These are phyloP conservation scores for Cladochytrium replicatum DNA, from an alignment of 192 early-diverging fungal genomes.

Conservation along the genomic window DNA sequence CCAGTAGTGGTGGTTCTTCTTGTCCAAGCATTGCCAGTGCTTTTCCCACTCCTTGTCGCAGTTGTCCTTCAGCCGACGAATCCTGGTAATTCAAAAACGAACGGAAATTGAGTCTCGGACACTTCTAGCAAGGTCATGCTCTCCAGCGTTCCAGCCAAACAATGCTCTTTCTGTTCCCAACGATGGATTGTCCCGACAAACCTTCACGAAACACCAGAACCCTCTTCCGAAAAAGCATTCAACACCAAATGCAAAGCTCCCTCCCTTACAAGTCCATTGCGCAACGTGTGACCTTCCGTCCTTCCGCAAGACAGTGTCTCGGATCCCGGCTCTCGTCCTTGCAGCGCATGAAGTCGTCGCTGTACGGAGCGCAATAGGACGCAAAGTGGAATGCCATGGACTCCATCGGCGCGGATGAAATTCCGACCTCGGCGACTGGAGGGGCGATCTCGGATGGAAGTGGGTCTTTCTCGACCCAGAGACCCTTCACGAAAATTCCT, in stretches of 20 bases:
- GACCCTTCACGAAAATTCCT: constrained; percentile 41
- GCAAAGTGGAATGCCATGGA: constrained; percentile 90
- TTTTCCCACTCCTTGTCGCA: constrained; percentile 76
- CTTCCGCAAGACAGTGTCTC: constrained; percentile 84
- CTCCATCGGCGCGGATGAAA: constrained; percentile 81
- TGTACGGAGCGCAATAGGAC: constrained; percentile 64
- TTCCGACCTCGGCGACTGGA: constrained; percentile 77
- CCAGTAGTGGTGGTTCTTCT: constrained; percentile 80
- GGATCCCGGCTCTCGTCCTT: constrained; percentile 87
- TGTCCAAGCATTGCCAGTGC: constrained; percentile 89
- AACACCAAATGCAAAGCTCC: constrained; percentile 14
- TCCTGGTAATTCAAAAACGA: constrained; percentile 29
- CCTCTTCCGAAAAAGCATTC: background rate
- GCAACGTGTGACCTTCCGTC: constrained; percentile 91
- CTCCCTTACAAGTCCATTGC: constrained; percentile 71
- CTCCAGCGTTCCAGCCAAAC: background rate
- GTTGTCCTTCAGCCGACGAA: constrained; percentile 79
- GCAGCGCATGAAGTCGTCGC: constrained; percentile 95
- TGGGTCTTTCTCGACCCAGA: constrained; percentile 80
- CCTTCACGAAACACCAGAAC: background rate
- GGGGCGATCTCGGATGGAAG: constrained; percentile 54
- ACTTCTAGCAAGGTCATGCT: background rate
- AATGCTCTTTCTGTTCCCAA: background rate
- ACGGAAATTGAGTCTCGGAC: background rate
- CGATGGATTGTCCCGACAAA: constrained; percentile 1